Percentiles rank a stretch among this genome's conserved stretches.
Evolutionary conservation across 352 stramenopile species (phyloP).

Genomic region (Phytophthora chlamydospora): DNA sequence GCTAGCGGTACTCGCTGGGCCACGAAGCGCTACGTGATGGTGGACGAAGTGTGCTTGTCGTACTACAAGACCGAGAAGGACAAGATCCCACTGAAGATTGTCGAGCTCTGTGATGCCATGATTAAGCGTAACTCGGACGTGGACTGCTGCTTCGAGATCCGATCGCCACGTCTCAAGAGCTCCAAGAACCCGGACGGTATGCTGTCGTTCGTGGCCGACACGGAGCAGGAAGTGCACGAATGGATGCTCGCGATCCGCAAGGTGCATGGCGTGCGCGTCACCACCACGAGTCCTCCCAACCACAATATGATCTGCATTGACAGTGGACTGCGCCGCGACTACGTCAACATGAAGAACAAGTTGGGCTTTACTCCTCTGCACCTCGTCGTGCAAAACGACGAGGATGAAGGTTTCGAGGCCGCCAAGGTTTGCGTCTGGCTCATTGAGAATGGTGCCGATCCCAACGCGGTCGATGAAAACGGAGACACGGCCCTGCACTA

Average conservation of each 20-base stretch:
- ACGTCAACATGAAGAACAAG: constrained; percentile 91
- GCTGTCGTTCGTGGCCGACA: constrained; percentile 86
- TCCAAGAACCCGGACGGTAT: constrained; percentile 83
- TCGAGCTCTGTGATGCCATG: constrained; percentile 81
- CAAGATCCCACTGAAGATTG: constrained; percentile 84
- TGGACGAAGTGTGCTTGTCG: constrained; percentile 84
- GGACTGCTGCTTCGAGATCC: constrained; percentile 87
- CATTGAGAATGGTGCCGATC: constrained; percentile 85
- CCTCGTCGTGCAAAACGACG: constrained; percentile 84
- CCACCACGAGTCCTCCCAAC: constrained; percentile 69
- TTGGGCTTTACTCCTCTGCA: constrained; percentile 81
- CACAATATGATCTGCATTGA: constrained; percentile 93
- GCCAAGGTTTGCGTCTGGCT: constrained; percentile 89
- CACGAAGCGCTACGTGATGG: constrained; percentile 88
- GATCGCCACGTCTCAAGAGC: constrained; percentile 84
- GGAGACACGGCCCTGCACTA: constrained; percentile 90
- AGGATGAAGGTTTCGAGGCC: constrained; percentile 90
- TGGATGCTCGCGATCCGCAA: constrained; percentile 90
- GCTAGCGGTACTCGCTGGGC: constrained; percentile 83
- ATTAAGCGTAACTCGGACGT: constrained; percentile 86
- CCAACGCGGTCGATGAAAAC: constrained; percentile 78
- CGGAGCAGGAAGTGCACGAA: constrained; percentile 84
- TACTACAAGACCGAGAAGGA: constrained; percentile 90
- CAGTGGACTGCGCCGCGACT: constrained; percentile 73
- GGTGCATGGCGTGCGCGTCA: constrained; percentile 80